Evolutionary conservation across 768 basidiomycete species (phyloP), one percentile per base, ranked within the genome.

Genomic region (Amanita pseudoporphyria): DNA sequence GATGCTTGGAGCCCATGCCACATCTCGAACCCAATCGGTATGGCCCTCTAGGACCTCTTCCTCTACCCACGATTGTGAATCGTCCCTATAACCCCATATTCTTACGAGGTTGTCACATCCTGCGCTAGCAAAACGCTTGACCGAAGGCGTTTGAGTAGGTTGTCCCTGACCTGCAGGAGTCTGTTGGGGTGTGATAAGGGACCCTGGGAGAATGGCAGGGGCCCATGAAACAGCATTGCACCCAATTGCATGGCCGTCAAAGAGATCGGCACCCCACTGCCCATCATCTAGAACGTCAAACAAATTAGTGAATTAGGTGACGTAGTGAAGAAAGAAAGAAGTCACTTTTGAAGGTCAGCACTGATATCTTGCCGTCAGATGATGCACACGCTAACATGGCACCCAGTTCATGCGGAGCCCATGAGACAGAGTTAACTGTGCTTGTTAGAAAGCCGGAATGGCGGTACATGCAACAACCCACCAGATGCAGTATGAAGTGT

Each of bases 151-250:
- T 45, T 70, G 62, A 3, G 63, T 63, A 7, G 69, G 61, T 63
- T 74, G 75, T 16, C 70, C 73, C 1, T 77, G 74, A 14, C 69
- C 64, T 52, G 77, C 57, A 47, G 71, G 68, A 9, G 62, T 63
- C 57, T 47, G 41, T 7, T 79, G 78, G 5, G 87, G 83, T 1
- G 79, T 77, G 54, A 90, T 87, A 49, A 94, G 79, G 10, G 87
- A 86, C 31, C 89, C 90, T 3, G 91, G 87, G 30, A 87, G 78
- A 38, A 82, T 81, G 33, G 93, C 90, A 1, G 96, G 95, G 0
- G 93, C 91, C 96, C 96, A 99, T 5, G 93, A 94, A 42, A 98
- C 87, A 46, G 94, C 89, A 61, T 97, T 98, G 64, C 92, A 96
- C 21, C 94, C 93, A 45, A 94, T 94, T 0, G 91, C 88, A 62